A percentile compares a stretch with the other conserved stretches of the same genome.
phyloP scores from a whole-genome alignment of 176 grass and related monocot genomes.

The Poa annua region DNA sequence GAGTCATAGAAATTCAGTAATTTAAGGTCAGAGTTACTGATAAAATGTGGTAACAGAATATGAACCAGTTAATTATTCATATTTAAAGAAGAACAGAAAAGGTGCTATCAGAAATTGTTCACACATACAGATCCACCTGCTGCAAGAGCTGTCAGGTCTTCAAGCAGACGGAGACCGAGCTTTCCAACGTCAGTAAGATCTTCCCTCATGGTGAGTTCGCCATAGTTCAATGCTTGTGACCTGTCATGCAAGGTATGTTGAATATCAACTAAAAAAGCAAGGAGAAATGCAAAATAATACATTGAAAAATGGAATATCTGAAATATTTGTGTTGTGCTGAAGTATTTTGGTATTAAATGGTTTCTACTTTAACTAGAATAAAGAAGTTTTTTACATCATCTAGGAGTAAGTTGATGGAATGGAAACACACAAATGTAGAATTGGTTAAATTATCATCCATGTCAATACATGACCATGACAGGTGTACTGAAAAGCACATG shows the following conservation, averaged over 20 bases:
- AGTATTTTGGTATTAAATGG: slow-evolving; percentile 37
- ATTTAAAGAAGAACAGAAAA: slow-evolving; percentile 29
- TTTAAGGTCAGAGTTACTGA: slow-evolving; percentile 22
- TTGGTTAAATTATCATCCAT: slow-evolving; percentile 43
- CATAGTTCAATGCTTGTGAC: slow-evolving; percentile 49
- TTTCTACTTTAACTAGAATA: slow-evolving; percentile 35
- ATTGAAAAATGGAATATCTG: slow-evolving; percentile 20
- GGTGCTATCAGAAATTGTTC: slow-evolving; percentile 50
- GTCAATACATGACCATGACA: slow-evolving; percentile 31
- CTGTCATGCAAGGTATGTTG: slow-evolving; percentile 52
- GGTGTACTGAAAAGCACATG: slow-evolving; percentile 27
- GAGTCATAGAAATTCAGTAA: slow-evolving; percentile 30
- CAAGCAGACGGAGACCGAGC: slow-evolving; percentile 89
- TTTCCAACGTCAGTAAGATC: slow-evolving; percentile 80
- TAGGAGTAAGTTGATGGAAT: slow-evolving; percentile 12
- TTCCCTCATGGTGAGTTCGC: slow-evolving; percentile 50
- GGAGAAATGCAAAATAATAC: slow-evolving; percentile 25
- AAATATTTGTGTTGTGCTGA: slow-evolving; percentile 4
- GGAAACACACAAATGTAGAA: slow-evolving; percentile 15
- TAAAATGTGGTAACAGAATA: slow-evolving; percentile 27
- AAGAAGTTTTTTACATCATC: not conserved
- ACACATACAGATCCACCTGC: slow-evolving; percentile 99
- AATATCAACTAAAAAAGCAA: slow-evolving; percentile 46
- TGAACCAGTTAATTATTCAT: slow-evolving; percentile 16
- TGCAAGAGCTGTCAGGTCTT: slow-evolving; percentile 99